Conservation (phyloP, 2,329 filamentous ascomycete genomes). For the Hymenoscyphus salicellus region DNA sequence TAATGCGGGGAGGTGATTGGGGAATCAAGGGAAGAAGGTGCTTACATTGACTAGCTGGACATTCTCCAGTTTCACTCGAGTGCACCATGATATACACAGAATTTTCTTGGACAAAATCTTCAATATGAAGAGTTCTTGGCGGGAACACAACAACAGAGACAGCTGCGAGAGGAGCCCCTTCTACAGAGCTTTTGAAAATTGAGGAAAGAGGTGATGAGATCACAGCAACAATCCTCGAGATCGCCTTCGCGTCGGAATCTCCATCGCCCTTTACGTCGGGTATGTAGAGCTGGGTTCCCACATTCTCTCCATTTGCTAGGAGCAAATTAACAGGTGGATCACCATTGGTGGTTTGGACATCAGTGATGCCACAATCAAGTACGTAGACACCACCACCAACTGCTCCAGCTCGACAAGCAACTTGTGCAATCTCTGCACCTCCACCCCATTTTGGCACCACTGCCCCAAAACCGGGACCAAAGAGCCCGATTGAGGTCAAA, state of each 20-base stretch:
- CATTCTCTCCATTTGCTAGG: conserved; percentile 55
- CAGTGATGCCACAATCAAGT: conserved; percentile 65
- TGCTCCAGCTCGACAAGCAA: conserved; percentile 83
- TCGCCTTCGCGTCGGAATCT: conserved; percentile 34
- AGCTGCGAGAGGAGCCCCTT: conserved; percentile 73
- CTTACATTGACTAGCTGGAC: conserved; percentile 86
- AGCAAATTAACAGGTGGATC: conserved; percentile 42
- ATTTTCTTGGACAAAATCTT: conserved; percentile 38
- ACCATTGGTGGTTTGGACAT: conserved; percentile 28
- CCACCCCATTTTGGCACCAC: conserved; percentile 93
- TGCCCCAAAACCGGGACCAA: conserved; percentile 84
- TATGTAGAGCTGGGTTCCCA: conserved; percentile 56
- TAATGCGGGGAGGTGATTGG: conserved; percentile 39
- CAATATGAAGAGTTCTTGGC: conserved; percentile 44
- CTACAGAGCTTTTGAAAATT: conserved; percentile 68
- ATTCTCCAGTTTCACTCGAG: conserved; percentile 90
- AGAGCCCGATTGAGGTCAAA: conserved; percentile 79
- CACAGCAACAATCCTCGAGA: conserved; percentile 65
- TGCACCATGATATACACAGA: conserved; percentile 67
- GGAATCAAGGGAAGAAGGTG: conserved; percentile 35
- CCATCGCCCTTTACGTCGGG: conserved; percentile 35
- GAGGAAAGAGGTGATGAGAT: conserved; percentile 61
- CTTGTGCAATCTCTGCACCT: conserved; percentile 82
- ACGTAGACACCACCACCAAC: conserved; percentile 92
- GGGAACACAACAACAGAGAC: conserved; percentile 70